Evolutionary conservation across 2,329 filamentous ascomycete genomes (phyloP), one percentile per base, ranked within the genome.

Genomic region (Sclerotinia borealis): DNA sequence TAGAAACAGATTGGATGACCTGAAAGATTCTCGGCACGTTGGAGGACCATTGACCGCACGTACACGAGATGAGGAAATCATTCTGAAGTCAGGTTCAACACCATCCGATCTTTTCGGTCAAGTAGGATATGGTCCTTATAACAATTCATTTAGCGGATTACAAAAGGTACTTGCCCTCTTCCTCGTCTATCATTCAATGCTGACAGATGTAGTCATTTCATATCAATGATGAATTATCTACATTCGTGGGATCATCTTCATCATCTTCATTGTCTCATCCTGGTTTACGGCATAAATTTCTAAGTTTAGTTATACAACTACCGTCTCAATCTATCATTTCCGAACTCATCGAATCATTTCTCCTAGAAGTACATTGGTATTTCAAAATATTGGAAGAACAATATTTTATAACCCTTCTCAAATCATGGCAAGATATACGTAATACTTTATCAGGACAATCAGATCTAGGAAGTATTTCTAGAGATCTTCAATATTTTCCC

Each of bases 1-100:
- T 31, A 39, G 31, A 25, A n/a, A 52, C 31, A 52, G 58, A 36
- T 10, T 60, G 22, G 58, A 39, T 34, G 45, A 60, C 8, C 10
- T 39, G 13, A 50, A 50, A 50, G 22, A 60, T 29, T 4, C 17
- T 11, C 13, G 27, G n/a, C 22, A 41, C 4, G 13, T 29, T 51
- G 34, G 58, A 34, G 39, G 15, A 11, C 77, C 4, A 73, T 76
- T 22, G 85, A 83, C 68, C 34, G 52, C 51, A 51, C 31, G 58
- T 8, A 75, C 75, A 27, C 85, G 85, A 69, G 83, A 85, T 71
- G 79, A 62, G 36, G 63, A 65, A n/a, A 22, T 45, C 43, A 54
- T 59, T 17, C 49, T 48, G n/a, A 63, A 61, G 48, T 63, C 64
- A 65, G 55, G 51, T 4, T 29, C 56, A 29, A 59, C 43, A n/a